Evolutionary conservation across 495 filamentous ascomycete species (phyloP), one percentile per base, ranked within the genome.

Genomic region (Xylaria grammica): DNA sequence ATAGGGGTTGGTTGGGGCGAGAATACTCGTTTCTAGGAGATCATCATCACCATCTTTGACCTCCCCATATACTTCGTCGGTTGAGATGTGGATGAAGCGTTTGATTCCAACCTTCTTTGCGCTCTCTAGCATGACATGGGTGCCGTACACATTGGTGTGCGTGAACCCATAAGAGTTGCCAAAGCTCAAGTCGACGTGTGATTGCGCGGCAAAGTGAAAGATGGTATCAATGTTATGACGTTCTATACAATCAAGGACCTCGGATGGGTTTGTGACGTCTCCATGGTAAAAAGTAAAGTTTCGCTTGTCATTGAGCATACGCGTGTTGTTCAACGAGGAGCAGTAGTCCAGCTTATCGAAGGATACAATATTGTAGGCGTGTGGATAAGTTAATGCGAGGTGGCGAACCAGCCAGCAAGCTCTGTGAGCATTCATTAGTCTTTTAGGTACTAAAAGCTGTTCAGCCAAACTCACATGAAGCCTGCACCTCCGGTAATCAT

Each of bases 61-160:
- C 72, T 91, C 90, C 52, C 90, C 90, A 69, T 92, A 93, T 4
- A 91, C 90, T 71, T 93, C 90, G 74, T 92, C 90, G 8, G 90
- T 92, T 10, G 86, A 89, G 51, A 91, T 82, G 70, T 92, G 89
- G 69, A 91, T 84, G 71, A 91, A 92, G 48, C 86, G 78, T 61
- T 80, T 83, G 68, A 92, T 82, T 30, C 82, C 82, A 46, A 86
- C 80, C 66, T 84, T 83, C 69, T 86, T 87, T 11, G 87, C 85
- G 68, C 84, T 84, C 72, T 93, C 90, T 19, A 92, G 74, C 44
- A 93, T 79, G 26, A 88, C 84, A 69, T 92, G 89, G 4, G 90
- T 93, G 32, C 89, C 90, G 63, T 87, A 84, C 32, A 91, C 88
- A 68, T 93, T 92, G 26, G 82, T 90, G 55, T 82, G 80, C 0